Conservation (phyloP, 2,329 filamentous ascomycete species). For the Xylariomycetidae sp. region DNA sequence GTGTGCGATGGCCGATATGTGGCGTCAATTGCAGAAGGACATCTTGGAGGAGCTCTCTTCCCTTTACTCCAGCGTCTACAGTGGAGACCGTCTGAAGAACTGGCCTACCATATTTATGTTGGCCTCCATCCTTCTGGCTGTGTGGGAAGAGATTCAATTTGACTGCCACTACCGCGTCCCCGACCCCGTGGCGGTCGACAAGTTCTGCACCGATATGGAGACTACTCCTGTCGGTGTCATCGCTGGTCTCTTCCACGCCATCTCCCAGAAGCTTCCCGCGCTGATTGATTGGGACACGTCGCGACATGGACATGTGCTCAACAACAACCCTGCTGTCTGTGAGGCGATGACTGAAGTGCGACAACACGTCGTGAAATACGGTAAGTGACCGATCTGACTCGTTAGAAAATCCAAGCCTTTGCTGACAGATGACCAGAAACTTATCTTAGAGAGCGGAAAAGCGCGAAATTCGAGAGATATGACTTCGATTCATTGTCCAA, state of each 20-base stretch:
- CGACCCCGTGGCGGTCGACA: constrained; percentile 77
- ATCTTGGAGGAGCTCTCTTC: constrained; percentile 89
- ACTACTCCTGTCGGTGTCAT: constrained; percentile 93
- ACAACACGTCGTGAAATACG: constrained; percentile 87
- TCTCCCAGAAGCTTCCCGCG: constrained; percentile 90
- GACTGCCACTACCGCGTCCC: constrained; percentile 94
- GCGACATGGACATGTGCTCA: constrained; percentile 85
- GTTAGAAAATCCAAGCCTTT: not conserved
- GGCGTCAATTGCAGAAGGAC: constrained; percentile 95
- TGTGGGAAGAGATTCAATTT: constrained; percentile 99
- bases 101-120: constrained; percentile 99
- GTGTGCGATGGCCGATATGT: constrained; percentile 94
- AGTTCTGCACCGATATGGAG: constrained; percentile 97
- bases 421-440: constrained; percentile 61
- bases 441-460: constrained; percentile 76
- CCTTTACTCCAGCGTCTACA: constrained; percentile 97
- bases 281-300: constrained; percentile 92
- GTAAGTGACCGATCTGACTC: constrained; percentile 49
- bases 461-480: constrained; percentile 79
- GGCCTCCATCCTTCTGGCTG: constrained; percentile 83
- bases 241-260: constrained; percentile 93
- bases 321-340: constrained; percentile 88
- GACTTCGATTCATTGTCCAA: constrained; percentile 96
- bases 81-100: constrained; percentile 94
- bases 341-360: constrained; percentile 95